phyloP scores from a whole-genome alignment of 352 stramenopile genomes.

The Elongisporangium anandrum region DNA sequence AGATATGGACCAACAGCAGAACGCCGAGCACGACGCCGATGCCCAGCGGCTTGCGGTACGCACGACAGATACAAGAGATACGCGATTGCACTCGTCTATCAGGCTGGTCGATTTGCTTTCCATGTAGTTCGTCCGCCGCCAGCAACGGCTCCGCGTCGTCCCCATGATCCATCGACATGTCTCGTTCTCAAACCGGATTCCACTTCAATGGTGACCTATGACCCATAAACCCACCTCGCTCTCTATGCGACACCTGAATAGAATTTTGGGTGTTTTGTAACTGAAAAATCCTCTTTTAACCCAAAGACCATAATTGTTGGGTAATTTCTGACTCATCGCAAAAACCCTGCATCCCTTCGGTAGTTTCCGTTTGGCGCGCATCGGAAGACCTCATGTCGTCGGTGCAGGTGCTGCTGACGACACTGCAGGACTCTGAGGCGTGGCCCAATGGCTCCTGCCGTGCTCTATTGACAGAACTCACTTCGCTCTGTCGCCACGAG shows the following conservation, averaged over 20 bases:
- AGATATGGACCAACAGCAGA: constrained; percentile 47
- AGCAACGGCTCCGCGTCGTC: constrained; percentile 17
- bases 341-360: neutral
- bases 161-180: neutral
- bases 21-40: constrained; percentile 21
- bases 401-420: constrained; percentile 32
- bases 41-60: constrained; percentile 7
- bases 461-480: constrained; percentile 26
- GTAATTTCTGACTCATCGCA: neutral
- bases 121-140: neutral
- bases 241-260: no score
- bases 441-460: constrained; percentile 12
- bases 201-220: neutral
- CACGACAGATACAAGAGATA: neutral
- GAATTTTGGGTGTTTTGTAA: no score
- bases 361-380: neutral
- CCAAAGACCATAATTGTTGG: neutral
- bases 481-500: constrained; percentile 30
- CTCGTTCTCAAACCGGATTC: neutral
- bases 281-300: no score
- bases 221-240: neutral
- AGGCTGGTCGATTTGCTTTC: neutral
- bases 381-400: constrained; percentile 30
- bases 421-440: constrained; percentile 26
- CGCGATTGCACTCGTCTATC: neutral